A percentile compares a stretch with the other conserved stretches of the same genome.
These are phyloP conservation scores for Fusarium irregulare DNA, from an alignment of 2,329 filamentous ascomycete genomes.

Conservation along the genomic window DNA sequence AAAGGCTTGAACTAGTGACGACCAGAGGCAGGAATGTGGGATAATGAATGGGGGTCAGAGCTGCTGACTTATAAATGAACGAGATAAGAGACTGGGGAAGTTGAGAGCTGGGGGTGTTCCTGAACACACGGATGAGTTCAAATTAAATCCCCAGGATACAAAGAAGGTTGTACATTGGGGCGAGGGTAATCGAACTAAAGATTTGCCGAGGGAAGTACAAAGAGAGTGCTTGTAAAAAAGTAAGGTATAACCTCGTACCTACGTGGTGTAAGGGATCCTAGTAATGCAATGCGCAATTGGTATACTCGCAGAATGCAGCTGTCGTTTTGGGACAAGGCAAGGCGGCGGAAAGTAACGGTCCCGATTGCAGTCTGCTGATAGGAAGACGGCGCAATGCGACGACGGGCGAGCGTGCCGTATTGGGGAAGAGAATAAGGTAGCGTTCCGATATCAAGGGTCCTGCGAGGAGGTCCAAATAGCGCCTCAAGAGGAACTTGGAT, in stretches of 20 bases:
- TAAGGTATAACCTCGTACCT: constrained; percentile 21
- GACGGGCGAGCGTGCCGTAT: constrained; percentile 37
- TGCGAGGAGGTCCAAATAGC: constrained; percentile 9
- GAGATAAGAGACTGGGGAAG: constrained; percentile 37
- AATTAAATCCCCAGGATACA: constrained; percentile 8
- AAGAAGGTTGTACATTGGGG: constrained; percentile 26
- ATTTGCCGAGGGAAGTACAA: constrained; percentile 36
- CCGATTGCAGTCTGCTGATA: constrained; percentile 19
- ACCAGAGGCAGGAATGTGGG: constrained; percentile 35
- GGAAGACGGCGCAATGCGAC: constrained; percentile 40
- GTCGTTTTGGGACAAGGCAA: constrained; percentile 8
- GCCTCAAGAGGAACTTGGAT: constrained; percentile 1
- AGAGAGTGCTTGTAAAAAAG: constrained; percentile 7
- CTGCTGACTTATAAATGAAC: constrained; percentile 31
- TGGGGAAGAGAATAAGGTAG: constrained; percentile 24
- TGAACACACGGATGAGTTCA: constrained; percentile 20
- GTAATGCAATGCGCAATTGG: constrained; percentile 24
- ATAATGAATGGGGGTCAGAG: constrained; percentile 35
- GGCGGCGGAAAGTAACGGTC: constrained; percentile 31
- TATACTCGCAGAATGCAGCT: constrained; percentile 17
- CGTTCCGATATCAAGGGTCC: constrained; percentile 27
- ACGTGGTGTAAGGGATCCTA: constrained; percentile 31
- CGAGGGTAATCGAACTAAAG: constrained; percentile 9
- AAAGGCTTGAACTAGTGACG: constrained; percentile 14
- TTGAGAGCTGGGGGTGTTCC: constrained; percentile 21